Evolutionary conservation across 2,329 filamentous ascomycete species (phyloP), one percentile per base, ranked within the genome.

Genomic region (Stylonectria norvegica): DNA sequence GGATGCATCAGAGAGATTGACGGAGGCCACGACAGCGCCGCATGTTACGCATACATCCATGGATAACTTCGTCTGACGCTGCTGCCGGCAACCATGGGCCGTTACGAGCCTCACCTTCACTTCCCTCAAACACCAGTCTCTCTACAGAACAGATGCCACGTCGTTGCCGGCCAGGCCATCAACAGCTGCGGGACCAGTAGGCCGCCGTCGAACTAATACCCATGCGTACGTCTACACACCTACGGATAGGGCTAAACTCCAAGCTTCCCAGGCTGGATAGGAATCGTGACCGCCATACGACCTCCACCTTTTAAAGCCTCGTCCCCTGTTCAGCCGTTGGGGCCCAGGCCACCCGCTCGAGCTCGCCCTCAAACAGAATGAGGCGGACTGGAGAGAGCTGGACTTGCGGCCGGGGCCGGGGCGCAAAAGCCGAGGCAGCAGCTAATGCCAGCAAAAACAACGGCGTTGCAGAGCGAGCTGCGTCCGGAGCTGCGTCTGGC

Each of bases 321-420:
- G 36, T 20, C 43, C 38, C 40, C 47, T 33, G 35, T 41, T 48
- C 40, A 37, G 31, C 38, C 33, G 42, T 42, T 43, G 37, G 35
- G 40, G 44, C 48, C 43, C 40, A 47, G 36, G 30, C 35, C 40
- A 37, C 34, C 40, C 44, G 43, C 49, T 38, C 40, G 38, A 44
- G 43, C 38, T 42, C 38, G 19, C 42, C 38, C 18, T 40, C 31
- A 34, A 37, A 20, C 38, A 42, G 49, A 40, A 45, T 43, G 43
- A 45, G 45, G 47, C 54, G 51, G 48, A 41, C 35, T 42, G 45
- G 42, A 44, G 42, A 36, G 40, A 48, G 45, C 42, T 49, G 49
- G 55, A 57, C 56, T 55, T 57, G 50, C 55, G 44, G 49, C 49
- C 55, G 53, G 43, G 55, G 50, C 53, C 43, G 45, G 47, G 47